phyloP scores from a whole-genome alignment of 441 rosid genomes.

The Manihot esculenta region DNA sequence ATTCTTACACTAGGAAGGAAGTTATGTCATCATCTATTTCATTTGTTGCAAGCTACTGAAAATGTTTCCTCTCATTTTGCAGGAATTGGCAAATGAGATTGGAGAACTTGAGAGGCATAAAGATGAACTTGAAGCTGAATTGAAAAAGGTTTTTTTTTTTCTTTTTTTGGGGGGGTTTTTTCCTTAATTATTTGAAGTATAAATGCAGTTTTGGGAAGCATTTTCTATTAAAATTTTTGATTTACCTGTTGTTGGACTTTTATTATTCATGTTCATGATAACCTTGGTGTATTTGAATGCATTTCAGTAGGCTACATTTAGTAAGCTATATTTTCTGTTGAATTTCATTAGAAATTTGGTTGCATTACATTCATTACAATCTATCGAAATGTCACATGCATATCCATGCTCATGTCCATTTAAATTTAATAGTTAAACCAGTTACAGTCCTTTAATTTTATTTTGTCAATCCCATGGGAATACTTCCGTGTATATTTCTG shows the following conservation, averaged over 20 bases:
- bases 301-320: too few species aligned
- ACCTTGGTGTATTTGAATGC: too few species aligned
- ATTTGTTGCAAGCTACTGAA: slow-evolving; percentile 4
- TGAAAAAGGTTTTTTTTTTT: slow-evolving; percentile 48
- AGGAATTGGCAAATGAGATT: slow-evolving; percentile 71
- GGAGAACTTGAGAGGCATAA: slow-evolving; percentile 61
- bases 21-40: background rate
- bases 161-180: background rate
- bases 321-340: too few species aligned
- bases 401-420: background rate
- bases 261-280: background rate
- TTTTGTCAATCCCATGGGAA: background rate
- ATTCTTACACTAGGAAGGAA: background rate
- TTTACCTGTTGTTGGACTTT: background rate
- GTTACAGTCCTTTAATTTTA: background rate
- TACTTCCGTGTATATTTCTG: slow-evolving; percentile 10
- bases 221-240: background rate
- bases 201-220: background rate
- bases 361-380: too few species aligned
- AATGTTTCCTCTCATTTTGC: too few species aligned
- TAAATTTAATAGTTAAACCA: background rate
- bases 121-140: slow-evolving; percentile 74
- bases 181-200: background rate
- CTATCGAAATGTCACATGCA: too few species aligned
- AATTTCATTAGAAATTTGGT: too few species aligned